Evolutionary conservation across 2,329 filamentous ascomycete genomes (phyloP).

Genomic region (Claviceps pusilla): DNA sequence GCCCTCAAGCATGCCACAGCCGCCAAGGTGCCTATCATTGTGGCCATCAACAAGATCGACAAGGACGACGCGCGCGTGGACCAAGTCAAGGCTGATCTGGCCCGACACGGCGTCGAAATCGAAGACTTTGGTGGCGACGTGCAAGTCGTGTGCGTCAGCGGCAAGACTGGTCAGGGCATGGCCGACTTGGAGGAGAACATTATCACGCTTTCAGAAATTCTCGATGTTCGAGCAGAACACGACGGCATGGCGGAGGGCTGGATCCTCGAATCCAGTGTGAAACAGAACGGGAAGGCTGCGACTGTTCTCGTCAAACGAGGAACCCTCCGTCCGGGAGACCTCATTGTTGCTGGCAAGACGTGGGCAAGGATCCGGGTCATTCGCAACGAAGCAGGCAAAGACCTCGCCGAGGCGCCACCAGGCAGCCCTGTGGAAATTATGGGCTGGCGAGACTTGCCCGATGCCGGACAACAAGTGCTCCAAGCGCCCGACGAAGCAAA

Average conservation of each 20-base stretch:
- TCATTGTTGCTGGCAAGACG: constrained; percentile 74
- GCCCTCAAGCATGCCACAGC: constrained; percentile 83
- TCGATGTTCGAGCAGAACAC: constrained; percentile 72
- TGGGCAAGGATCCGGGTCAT: constrained; percentile 78
- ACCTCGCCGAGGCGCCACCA: constrained; percentile 60
- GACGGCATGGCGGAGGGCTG: constrained; percentile 77
- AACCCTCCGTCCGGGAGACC: constrained; percentile 64
- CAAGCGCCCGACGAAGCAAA: constrained; percentile 66
- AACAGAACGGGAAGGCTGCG: constrained; percentile 68
- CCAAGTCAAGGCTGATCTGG: constrained; percentile 75
- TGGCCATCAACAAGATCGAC: constrained; percentile 95
- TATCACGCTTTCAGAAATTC: constrained; percentile 69
- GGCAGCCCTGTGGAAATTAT: constrained; percentile 85
- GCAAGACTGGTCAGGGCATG: constrained; percentile 89
- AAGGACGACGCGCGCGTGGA: constrained; percentile 70
- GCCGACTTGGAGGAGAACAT: constrained; percentile 82
- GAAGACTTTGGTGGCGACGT: constrained; percentile 93
- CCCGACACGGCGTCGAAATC: constrained; percentile 70
- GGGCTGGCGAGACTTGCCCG: constrained; percentile 75
- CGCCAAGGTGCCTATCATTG: constrained; percentile 85
- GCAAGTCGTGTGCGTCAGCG: constrained; percentile 80
- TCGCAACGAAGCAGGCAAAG: constrained; percentile 66
- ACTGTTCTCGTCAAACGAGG: constrained; percentile 81
- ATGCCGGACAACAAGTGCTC: constrained; percentile 74
- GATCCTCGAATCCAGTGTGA: constrained; percentile 84